Evolutionary conservation across 768 basidiomycete genomes (phyloP), one percentile per base, ranked within the genome.

Genomic region (Lentinus brumalis): DNA sequence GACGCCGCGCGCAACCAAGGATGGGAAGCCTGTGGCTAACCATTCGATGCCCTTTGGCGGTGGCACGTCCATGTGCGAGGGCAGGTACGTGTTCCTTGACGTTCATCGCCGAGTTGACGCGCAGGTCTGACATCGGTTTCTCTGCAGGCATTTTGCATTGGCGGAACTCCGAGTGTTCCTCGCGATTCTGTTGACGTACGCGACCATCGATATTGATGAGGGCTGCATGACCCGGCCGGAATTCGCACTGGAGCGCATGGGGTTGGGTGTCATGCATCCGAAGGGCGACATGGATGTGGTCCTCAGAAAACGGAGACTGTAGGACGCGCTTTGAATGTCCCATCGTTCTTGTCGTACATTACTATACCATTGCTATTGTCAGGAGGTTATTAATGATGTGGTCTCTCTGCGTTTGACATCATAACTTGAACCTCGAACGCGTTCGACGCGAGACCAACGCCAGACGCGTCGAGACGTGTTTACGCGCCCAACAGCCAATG

Each of bases 31-130:
- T 16, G 62, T 65, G 35, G 32, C 64, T 7, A 70, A 66, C 54
- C 63, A 69, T 35, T 51, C 61, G 12, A 61, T 69, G 62, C 64
- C 67, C 12, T 72, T 71, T 56, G 70, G 70, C 12, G 69, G 71
- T 30, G 70, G 68, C 31, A 62, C 66, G 30, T 71, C 69, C 15
- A 69, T 71, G 63, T 71, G 69, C 53, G 68, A 68, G 57, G 70
- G 71, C 18, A 58, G 70, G 60, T 69, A 38, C 47, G 64, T 55
- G 15, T 16, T 44, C 15, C 50, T 21, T 42, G 5, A 4, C 30
- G 39, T 53, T 16, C 44, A 14, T 30, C 3, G 9, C 2, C 10
- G 14, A 16, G n/a, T 15, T 4, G 32, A n/a, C 12, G 6, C 29
- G 26, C 41, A 29, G 38, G 8, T 14, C 40, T 5, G 50, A 32